Percentiles rank a stretch among this genome's conserved stretches.
Evolutionary conservation across 169 alveolate species (phyloP).

Genomic region (Fabrea salina): DNA sequence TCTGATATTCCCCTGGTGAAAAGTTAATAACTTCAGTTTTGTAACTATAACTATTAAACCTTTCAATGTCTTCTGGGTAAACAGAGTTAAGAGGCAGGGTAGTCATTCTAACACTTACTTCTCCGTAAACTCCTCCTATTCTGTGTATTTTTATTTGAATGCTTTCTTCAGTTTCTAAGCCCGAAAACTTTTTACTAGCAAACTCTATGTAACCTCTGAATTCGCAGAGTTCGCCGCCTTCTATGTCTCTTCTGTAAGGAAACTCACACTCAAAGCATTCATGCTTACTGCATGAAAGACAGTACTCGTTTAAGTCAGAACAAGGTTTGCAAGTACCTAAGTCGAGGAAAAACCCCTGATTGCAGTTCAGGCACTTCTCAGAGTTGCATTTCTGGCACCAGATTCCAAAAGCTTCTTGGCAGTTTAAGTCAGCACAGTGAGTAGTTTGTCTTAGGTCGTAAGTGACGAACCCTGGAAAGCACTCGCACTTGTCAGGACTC

Average conservation of each 20-base stretch:
- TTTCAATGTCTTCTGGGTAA: not conserved
- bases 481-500: conserved; percentile 47
- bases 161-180: conserved; percentile 7
- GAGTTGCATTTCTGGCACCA: conserved; percentile 33
- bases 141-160: not conserved
- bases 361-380: conserved; percentile 42
- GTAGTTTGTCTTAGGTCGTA: not conserved
- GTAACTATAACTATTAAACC: not conserved
- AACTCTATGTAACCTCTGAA: conserved; percentile 41
- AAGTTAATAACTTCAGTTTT: not conserved
- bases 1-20: not conserved
- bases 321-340: not conserved
- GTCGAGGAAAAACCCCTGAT: conserved; percentile 27
- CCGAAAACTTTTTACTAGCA: not conserved
- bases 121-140: conserved; percentile 4
- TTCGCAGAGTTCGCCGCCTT: not conserved
- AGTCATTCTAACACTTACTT: not conserved
- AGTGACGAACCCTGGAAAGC: conserved; percentile 45
- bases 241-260: not conserved
- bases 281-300: not conserved
- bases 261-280: not conserved
- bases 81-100: too few species aligned
- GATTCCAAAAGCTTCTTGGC: conserved; percentile 30
- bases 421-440: conserved; percentile 17
- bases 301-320: not conserved